These are phyloP conservation scores for Thuja plicata DNA, from an alignment of 83 land plant species.

Conservation along the genomic window DNA sequence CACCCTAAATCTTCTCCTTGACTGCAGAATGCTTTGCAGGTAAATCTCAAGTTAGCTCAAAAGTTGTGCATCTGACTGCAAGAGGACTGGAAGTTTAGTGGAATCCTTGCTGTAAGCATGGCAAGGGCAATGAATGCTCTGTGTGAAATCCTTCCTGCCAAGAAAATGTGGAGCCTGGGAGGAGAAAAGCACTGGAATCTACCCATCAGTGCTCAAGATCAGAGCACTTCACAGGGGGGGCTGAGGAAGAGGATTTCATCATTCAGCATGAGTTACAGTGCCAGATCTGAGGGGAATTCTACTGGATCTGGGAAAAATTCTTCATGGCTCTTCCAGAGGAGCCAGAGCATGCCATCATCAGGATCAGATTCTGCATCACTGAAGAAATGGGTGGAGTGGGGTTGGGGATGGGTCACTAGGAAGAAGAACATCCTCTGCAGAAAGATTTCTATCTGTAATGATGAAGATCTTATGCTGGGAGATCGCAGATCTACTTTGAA, in stretches of 20 bases:
- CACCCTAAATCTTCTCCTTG: no score
- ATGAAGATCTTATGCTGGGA: constrained; percentile 43
- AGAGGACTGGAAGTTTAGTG: no score
- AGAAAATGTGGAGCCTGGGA: constrained; percentile 1
- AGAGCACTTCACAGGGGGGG: constrained; percentile 1
- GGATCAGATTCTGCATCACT: constrained; percentile 27
- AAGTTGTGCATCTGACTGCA: no score
- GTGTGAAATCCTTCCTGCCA: neutral
- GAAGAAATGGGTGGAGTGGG: constrained; percentile 52
- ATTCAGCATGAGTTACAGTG: constrained; percentile 18
- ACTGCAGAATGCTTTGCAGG: no score
- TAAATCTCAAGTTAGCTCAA: no score
- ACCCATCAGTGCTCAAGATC: neutral
- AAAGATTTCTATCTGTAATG: constrained; percentile 50
- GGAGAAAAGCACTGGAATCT: constrained; percentile 7
- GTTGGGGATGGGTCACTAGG: constrained; percentile 48
- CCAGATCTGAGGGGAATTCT: constrained; percentile 14
- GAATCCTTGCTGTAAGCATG: neutral
- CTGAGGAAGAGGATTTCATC: constrained; percentile 46
- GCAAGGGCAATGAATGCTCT: neutral
- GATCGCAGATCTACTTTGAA: constrained; percentile 35
- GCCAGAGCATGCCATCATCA: constrained; percentile 40
- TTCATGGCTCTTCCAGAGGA: constrained; percentile 32
- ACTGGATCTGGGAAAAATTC: neutral
- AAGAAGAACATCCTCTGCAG: constrained; percentile 34